phyloP scores from a whole-genome alignment of 2,329 filamentous ascomycete genomes.

The Trichoderma koningii region DNA sequence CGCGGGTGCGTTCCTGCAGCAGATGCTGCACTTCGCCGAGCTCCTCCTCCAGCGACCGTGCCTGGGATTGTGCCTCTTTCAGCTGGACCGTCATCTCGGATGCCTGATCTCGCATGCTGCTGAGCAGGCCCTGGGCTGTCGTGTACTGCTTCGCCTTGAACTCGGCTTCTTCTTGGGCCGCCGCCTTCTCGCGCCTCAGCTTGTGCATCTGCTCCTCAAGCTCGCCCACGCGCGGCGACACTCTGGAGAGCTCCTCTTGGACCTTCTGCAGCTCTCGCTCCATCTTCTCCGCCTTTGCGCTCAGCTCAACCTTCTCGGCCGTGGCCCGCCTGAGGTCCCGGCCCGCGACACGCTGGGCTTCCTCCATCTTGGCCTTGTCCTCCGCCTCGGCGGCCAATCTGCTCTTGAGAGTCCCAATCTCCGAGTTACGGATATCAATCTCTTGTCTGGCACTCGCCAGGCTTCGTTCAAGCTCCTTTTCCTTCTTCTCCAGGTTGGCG shows the following conservation, averaged over 20 bases:
- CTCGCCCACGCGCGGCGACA: constrained; percentile 63
- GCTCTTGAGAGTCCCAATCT: constrained; percentile 76
- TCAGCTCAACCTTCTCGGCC: constrained; percentile 75
- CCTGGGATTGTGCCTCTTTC: constrained; percentile 80
- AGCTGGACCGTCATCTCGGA: constrained; percentile 87
- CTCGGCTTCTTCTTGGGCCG: constrained; percentile 75
- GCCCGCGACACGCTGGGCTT: constrained; percentile 71
- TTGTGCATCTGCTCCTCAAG: constrained; percentile 74
- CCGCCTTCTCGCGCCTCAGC: constrained; percentile 66
- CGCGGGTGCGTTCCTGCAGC: constrained; percentile 82
- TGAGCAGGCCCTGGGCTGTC: constrained; percentile 81
- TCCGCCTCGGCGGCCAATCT: constrained; percentile 75
- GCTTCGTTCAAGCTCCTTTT: constrained; percentile 79
- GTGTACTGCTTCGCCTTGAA: constrained; percentile 83
- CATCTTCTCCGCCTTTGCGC: constrained; percentile 71
- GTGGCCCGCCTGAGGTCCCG: constrained; percentile 79
- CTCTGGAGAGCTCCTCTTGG: constrained; percentile 70
- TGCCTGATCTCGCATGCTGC: constrained; percentile 90
- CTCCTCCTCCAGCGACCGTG: constrained; percentile 89
- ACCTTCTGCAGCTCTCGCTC: constrained; percentile 68
- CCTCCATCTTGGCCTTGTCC: constrained; percentile 72
- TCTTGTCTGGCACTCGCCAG: constrained; percentile 69
- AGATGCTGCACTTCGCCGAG: constrained; percentile 84
- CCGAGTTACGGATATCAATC: constrained; percentile 71
- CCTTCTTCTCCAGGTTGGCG: constrained; percentile 74